Evolutionary conservation across 176 grass and related monocot genomes (phyloP).

Genomic region (Triticum timopheevii): DNA sequence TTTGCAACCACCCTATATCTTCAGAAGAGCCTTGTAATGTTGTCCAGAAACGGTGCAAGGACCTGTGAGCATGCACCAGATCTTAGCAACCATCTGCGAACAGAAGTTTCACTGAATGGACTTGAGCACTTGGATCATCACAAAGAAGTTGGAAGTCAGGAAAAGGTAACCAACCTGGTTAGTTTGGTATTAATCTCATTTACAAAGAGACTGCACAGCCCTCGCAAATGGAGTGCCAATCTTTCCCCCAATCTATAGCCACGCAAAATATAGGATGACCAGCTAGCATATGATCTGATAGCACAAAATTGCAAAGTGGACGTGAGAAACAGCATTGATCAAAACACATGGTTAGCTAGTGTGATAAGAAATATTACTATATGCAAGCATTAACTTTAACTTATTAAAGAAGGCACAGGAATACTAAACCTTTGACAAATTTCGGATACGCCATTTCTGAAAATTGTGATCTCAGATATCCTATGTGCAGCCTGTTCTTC

Average conservation of each 20-base stretch:
- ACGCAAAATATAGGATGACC: constrained; percentile 19
- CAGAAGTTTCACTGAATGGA: not conserved
- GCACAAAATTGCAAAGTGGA: constrained; percentile 13
- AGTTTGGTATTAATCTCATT: constrained; percentile 28
- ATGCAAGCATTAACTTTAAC: not conserved
- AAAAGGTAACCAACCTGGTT: constrained; percentile 25
- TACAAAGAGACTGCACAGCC: constrained; percentile 30
- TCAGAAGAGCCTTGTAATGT: constrained; percentile 73
- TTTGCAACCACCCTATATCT: constrained; percentile 94
- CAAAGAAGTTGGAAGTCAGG: not conserved
- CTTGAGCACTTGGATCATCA: constrained; percentile 7
- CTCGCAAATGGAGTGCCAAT: constrained; percentile 48
- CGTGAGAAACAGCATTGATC: not conserved
- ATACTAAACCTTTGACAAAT: constrained; percentile 44
- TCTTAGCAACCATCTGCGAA: constrained; percentile 2
- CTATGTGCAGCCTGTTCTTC: constrained; percentile 19
- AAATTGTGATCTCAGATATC: constrained; percentile 9
- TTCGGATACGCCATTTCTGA: constrained; percentile 11
- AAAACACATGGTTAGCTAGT: not conserved
- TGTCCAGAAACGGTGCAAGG: constrained; percentile 62
- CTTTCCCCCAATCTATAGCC: constrained; percentile 40
- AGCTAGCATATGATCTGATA: constrained; percentile 32
- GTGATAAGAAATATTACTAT: not conserved
- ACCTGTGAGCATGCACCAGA: constrained; percentile 40
- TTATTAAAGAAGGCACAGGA: constrained; percentile 13